Evolutionary conservation across 768 basidiomycete species (phyloP), one percentile per base, ranked within the genome.

Genomic region (Ramaria sp.): DNA sequence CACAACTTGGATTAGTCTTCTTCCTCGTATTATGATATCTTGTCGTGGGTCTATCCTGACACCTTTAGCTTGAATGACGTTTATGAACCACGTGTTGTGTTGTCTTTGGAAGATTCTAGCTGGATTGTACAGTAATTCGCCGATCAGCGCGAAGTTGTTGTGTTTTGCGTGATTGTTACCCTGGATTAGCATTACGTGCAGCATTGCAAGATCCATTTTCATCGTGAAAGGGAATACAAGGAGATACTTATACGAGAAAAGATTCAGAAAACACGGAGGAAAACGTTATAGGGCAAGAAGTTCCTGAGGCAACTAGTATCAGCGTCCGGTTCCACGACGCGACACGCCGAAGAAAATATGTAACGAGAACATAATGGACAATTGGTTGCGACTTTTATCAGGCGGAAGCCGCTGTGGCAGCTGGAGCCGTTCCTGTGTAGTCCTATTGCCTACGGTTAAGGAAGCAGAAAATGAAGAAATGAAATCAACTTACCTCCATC

Each of bases 401-500:
- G 8, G 43, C 53, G 18, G 53, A 32, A 3, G 53, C 45, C 28
- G 51, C 30, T 24, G 52, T 47, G n/a, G 44, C 13, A 18, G 53
- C 43, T 13, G 53, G 41, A 22, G 53, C 53, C 12, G 53, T 55
- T 32, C 43, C 39, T 3, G 42, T 36, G 24, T 55, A 55, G 39
- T 55, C 53, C 53, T 55, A 20, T n/a, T 3, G 24, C 4, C 27
- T n/a, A 34, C 9, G 2, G 9, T 44, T 37, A 44, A 27, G n/a
- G 27, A 9, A 52, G 20, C 24, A 15, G n/a, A n/a, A 1, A 5
- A n/a, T 20, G 20, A 20, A 15, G 42, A 28, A 7, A 55, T 30
- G 2, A 34, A 30, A n/a, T 13, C 15, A 18, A 28, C 81, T 37
- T 57, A 95, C 95, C 79, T 88, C 88, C 95, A 98, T 98, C 76